Conservation (phyloP, 331 rosid species). For the Quercus phellos region DNA sequence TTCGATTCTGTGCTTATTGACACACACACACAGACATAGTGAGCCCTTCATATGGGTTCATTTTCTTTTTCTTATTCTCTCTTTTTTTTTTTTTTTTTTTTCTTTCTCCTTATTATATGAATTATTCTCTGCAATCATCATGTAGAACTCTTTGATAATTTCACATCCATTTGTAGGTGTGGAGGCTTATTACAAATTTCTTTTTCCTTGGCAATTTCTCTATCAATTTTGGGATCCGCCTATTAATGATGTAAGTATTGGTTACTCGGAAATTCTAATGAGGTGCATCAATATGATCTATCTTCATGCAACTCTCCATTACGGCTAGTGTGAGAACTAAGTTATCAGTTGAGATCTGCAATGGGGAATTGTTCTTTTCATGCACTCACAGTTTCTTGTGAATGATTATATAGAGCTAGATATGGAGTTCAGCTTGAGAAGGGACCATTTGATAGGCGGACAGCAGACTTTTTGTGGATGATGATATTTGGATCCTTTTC, state of each 20-base stretch:
- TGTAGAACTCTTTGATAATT: conserved; percentile 7
- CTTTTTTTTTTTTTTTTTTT: neutral
- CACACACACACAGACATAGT: too few relatives aligned
- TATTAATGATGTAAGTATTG: conserved; percentile 80
- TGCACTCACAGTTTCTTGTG: conserved; percentile 11
- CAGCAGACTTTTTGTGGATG: conserved; percentile 99
- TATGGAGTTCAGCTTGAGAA: conserved; percentile 97
- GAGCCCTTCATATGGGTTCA: neutral
- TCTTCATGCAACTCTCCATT: neutral
- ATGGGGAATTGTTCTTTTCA: neutral
- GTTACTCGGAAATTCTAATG: neutral
- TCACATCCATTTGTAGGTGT: conserved; percentile 56
- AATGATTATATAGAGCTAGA: conserved; percentile 56
- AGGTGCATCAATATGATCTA: neutral
- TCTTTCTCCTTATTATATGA: neutral
- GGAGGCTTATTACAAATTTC: conserved; percentile 88
- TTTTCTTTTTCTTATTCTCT: neutral
- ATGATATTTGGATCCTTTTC: conserved; percentile 74
- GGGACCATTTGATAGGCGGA: conserved; percentile 76
- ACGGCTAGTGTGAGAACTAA: neutral
- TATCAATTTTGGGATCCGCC: conserved; percentile 83
- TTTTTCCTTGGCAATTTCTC: conserved; percentile 90
- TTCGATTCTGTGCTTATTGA: neutral
- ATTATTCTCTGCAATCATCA: neutral
- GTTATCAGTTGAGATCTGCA: neutral